Evolutionary conservation across 2,329 filamentous ascomycete species (phyloP), one percentile per base, ranked within the genome.

Genomic region (Thelonectria olida): DNA sequence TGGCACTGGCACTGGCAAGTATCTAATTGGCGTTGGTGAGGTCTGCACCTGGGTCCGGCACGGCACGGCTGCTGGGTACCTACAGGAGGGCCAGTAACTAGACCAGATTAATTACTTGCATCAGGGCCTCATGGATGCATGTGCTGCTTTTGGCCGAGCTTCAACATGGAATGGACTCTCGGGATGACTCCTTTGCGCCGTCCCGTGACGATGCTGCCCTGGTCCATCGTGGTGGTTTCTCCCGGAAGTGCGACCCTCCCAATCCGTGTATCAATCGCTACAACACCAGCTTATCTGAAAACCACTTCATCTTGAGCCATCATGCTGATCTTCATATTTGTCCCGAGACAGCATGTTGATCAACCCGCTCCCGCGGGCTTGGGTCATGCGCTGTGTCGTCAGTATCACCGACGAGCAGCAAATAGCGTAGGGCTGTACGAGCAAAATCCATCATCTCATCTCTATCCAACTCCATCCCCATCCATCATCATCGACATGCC

Each of bases 341-440:
- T n/a, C n/a, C n/a, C n/a, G n/a, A n/a, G n/a, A n/a, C n/a, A n/a
- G n/a, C n/a, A n/a, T n/a, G n/a, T n/a, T n/a, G n/a, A 31, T 31
- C 28, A 31, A 17, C 51, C 57, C 51, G 47, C 28, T 45, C 41
- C 58, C 58, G 19, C 47, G 51, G 51, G 51, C 51, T 44, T 60
- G 58, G 58, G 51, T 51, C 58, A 60, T 54, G 57, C 57, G 49
- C 48, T 42, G n/a, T 59, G 34, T 48, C 42, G 45, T 59, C 57
- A 54, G 31, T 15, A 34, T 13, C 31, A 34, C 13, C 31, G 9
- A 15, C 12, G 31, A 10, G 31, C 31, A 34, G 31, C 12, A 13
- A 31, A 31, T 31, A 34, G 31, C 31, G 31, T 34, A 34, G 31
- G 31, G 31, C 31, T 34, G 31, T 34, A 34, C 13, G 28, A 34